Percentiles rank a stretch among this genome's conserved stretches.
phyloP scores from a whole-genome alignment of 768 basidiomycete genomes.

The Tulasnella sp. region DNA sequence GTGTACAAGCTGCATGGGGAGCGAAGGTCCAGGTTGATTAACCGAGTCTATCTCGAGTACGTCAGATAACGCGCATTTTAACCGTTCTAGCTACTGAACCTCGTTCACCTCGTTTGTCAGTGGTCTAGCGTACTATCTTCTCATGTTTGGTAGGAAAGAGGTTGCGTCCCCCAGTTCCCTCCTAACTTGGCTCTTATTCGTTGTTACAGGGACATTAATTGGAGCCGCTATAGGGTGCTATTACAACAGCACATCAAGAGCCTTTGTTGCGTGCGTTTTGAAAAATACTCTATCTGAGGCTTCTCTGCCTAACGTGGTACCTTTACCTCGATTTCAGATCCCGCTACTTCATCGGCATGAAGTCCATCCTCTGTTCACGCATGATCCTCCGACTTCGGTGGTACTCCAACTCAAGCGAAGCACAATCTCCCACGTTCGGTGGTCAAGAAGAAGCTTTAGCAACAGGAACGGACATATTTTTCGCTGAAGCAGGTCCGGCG shows the following conservation, averaged over 20 bases:
- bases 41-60: background rate
- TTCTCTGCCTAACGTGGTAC: background rate
- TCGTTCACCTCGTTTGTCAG: background rate
- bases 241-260: background rate
- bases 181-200: background rate
- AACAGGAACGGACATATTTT: constrained; percentile 9
- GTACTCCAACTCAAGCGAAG: background rate
- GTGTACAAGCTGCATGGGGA: constrained; percentile 12
- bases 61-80: background rate
- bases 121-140: background rate
- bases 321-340: background rate
- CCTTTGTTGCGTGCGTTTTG: background rate
- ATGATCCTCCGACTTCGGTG: background rate
- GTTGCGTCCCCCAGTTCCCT: too few relatives aligned
- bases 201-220: background rate
- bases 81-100: background rate
- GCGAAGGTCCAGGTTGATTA: background rate
- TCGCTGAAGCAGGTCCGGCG: background rate
- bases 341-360: background rate
- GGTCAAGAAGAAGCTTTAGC: background rate
- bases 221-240: background rate
- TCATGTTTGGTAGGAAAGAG: background rate
- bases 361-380: constrained; percentile 5
- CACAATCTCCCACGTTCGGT: background rate
- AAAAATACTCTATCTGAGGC: background rate